phyloP scores from a whole-genome alignment of 441 rosid species.

The Adansonia grandidieri region DNA sequence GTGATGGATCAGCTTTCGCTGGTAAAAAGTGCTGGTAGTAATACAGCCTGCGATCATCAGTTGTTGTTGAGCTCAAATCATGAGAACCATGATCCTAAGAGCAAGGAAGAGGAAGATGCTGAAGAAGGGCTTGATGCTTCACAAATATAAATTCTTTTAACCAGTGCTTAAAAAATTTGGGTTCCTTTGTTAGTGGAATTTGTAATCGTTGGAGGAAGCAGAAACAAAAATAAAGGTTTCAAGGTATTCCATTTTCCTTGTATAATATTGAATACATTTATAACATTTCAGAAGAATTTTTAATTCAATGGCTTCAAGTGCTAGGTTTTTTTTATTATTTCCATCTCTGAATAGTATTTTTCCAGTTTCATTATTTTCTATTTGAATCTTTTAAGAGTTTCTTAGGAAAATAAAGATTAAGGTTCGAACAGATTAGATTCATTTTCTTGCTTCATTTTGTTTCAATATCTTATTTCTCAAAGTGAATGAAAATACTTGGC shows the following conservation, averaged over 20 bases:
- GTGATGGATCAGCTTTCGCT: constrained; percentile 68
- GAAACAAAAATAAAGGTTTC: not conserved
- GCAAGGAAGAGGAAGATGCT: constrained; percentile 49
- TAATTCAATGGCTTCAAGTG: not conserved
- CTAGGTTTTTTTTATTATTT: not conserved
- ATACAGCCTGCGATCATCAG: constrained; percentile 43
- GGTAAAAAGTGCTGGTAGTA: constrained; percentile 34
- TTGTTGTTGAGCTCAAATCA: constrained; percentile 44
- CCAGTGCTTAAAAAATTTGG: constrained; percentile 1
- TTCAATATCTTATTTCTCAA: not conserved
- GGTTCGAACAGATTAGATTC: not conserved
- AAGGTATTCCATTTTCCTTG: not conserved
- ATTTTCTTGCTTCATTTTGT: not conserved
- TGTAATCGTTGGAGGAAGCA: constrained; percentile 7
- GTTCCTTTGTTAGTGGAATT: not conserved
- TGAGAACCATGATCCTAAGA: constrained; percentile 37
- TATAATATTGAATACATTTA: not conserved
- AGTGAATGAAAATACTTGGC: not conserved
- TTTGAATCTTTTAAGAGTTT: not conserved
- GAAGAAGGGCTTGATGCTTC: constrained; percentile 36
- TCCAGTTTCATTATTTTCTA: not conserved
- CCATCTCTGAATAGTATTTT: not conserved
- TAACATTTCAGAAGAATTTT: not conserved
- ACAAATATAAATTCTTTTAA: constrained; percentile 48
- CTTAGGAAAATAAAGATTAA: not conserved